These are phyloP conservation scores for Penicillium freii DNA, from an alignment of 2,329 filamentous ascomycete species.

Conservation along the genomic window DNA sequence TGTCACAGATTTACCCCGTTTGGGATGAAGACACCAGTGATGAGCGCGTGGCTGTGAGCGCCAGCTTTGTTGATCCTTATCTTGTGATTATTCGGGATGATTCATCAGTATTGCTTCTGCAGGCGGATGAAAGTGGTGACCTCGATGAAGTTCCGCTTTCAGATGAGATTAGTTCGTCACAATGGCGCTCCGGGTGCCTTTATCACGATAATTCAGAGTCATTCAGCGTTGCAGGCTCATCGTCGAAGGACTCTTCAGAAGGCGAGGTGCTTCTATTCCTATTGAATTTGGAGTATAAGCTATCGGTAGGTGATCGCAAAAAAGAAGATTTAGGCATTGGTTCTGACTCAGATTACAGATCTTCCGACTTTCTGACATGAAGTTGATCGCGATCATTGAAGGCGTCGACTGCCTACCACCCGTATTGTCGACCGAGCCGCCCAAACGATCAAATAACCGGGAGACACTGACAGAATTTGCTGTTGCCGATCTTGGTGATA, in stretches of 20 bases:
- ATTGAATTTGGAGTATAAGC: slow-evolving; percentile 68
- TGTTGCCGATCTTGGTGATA: slow-evolving; percentile 80
- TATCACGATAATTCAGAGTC: slow-evolving; percentile 66
- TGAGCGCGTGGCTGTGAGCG: slow-evolving; percentile 71
- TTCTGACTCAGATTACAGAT: slow-evolving; percentile 51
- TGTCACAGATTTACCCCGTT: slow-evolving; percentile 90
- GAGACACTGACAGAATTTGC: slow-evolving; percentile 76
- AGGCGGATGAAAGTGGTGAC: slow-evolving; percentile 78
- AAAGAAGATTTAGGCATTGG: not conserved
- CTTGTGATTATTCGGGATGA: slow-evolving; percentile 81
- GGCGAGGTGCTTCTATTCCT: slow-evolving; percentile 70
- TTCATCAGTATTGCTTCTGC: slow-evolving; percentile 72
- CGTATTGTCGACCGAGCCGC: slow-evolving; percentile 68
- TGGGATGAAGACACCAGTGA: slow-evolving; percentile 83
- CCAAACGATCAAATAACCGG: slow-evolving; percentile 67
- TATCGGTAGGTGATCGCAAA: slow-evolving; percentile 61
- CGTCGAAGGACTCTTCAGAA: slow-evolving; percentile 20
- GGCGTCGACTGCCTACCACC: slow-evolving; percentile 76
- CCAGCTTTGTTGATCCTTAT: slow-evolving; percentile 84
- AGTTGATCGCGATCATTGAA: slow-evolving; percentile 71
- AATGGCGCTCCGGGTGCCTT: slow-evolving; percentile 80
- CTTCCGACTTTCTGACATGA: slow-evolving; percentile 72
- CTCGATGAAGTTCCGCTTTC: slow-evolving; percentile 74
- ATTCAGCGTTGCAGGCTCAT: slow-evolving; percentile 46
- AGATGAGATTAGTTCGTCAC: slow-evolving; percentile 59